phyloP scores from a whole-genome alignment of 257 asterid species.

The Verbena officinalis region DNA sequence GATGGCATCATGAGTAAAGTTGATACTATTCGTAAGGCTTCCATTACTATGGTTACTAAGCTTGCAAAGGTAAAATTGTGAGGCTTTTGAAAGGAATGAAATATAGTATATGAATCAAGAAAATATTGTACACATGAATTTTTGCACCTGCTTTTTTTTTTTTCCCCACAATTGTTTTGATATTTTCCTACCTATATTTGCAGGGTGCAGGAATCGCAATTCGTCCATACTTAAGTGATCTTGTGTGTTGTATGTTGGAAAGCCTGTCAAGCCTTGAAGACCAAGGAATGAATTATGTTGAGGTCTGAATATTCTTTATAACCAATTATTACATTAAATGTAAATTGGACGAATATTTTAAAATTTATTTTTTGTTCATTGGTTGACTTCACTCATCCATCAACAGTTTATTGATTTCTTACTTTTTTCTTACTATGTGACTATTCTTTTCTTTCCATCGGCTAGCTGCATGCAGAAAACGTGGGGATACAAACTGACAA shows the following conservation, averaged over 20 bases:
- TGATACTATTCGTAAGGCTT: constrained; percentile 86
- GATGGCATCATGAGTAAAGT: constrained; percentile 98
- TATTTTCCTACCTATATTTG: constrained; percentile 20
- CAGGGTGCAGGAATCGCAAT: constrained; percentile 96
- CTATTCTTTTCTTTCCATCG: constrained; percentile 23
- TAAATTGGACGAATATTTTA: background rate
- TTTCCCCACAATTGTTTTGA: constrained; percentile 14
- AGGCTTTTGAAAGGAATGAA: constrained; percentile 14
- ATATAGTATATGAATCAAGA: constrained; percentile 1
- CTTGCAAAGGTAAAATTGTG: constrained; percentile 74
- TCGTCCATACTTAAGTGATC: constrained; percentile 88
- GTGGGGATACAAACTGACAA: constrained; percentile 95
- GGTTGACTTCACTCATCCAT: constrained; percentile 20
- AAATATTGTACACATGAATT: constrained; percentile 2
- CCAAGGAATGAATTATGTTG: constrained; percentile 96
- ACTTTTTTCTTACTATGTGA: constrained; percentile 15
- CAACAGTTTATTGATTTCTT: constrained; percentile 24
- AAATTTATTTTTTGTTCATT: constrained; percentile 1
- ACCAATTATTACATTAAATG: constrained; percentile 4
- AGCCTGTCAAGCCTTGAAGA: constrained; percentile 98
- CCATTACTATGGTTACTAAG: constrained; percentile 83
- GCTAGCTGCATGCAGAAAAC: constrained; percentile 88
- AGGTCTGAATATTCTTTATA: constrained; percentile 54
- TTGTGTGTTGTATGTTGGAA: constrained; percentile 98
- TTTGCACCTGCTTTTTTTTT: constrained; percentile 16